These are phyloP conservation scores for Vaccinium corymbosum DNA, from an alignment of 148 eudicot genomes.

Conservation along the genomic window DNA sequence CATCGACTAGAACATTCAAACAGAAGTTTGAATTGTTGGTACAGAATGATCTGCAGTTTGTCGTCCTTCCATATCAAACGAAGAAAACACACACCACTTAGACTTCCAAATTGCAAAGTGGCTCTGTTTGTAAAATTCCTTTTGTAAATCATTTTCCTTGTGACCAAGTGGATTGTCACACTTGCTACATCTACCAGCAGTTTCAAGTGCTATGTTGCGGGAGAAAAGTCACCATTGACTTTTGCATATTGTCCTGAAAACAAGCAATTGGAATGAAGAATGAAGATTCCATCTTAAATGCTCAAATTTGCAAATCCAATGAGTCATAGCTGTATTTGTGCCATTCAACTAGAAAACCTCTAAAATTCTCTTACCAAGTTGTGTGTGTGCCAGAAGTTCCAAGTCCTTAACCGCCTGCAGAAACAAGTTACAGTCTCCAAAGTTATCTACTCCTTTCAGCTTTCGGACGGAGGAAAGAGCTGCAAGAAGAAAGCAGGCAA, in stretches of 20 bases:
- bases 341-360: conserved; percentile 11
- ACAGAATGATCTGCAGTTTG: not conserved
- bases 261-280: not conserved
- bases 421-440: conserved; percentile 49
- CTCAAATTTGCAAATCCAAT: not conserved
- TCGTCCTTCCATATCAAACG: not conserved
- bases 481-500: conserved; percentile 56
- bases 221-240: not conserved
- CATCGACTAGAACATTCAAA: not conserved
- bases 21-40: too few species aligned
- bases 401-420: conserved; percentile 42
- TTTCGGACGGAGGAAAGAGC: conserved; percentile 57
- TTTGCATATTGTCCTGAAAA: not conserved
- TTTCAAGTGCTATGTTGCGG: not conserved
- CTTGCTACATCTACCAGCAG: not conserved
- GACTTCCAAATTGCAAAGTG: not conserved
- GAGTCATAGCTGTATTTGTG: not conserved
- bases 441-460: conserved; percentile 35
- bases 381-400: conserved; percentile 29
- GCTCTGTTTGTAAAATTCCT: too few species aligned
- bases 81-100: not conserved
- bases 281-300: not conserved
- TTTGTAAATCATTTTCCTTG: not conserved
- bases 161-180: not conserved
- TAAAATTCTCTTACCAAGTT: not conserved